Conservation (phyloP, 345 rosid genomes). For the Salix dunnii region DNA sequence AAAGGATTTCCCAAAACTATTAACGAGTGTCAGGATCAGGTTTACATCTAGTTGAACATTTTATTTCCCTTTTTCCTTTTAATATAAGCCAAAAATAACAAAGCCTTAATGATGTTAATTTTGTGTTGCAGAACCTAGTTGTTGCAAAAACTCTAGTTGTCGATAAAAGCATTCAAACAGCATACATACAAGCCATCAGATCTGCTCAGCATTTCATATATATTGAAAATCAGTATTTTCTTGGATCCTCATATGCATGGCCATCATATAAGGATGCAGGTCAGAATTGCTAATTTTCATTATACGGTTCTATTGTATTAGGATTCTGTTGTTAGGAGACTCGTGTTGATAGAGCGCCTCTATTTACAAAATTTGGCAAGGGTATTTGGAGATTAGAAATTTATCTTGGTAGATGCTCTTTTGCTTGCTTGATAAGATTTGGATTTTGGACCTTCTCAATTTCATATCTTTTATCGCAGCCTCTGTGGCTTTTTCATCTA, state of each 20-base stretch:
- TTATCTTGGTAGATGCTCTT: neutral
- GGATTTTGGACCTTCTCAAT: neutral
- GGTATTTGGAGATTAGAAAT: neutral
- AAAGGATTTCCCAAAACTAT: conserved; percentile 70
- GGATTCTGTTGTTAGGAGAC: neutral
- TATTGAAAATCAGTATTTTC: conserved; percentile 95
- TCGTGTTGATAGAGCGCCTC: neutral
- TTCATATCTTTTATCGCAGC: neutral
- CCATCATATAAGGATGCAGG: conserved; percentile 84
- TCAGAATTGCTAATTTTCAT: conserved; percentile 21
- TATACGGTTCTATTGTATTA: neutral
- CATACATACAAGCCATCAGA: conserved; percentile 95
- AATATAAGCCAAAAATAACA: neutral
- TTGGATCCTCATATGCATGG: conserved; percentile 98
- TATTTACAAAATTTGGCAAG: neutral
- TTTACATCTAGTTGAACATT: conserved; percentile 25
- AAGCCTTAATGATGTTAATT: neutral
- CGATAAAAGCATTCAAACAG: conserved; percentile 92
- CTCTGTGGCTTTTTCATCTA: neutral
- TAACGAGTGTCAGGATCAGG: conserved; percentile 44
- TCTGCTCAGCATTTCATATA: conserved; percentile 94
- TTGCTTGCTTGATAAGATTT: neutral
- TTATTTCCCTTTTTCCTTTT: conserved; percentile 3
- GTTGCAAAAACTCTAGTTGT: conserved; percentile 61
- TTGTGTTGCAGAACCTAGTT: conserved; percentile 65